phyloP scores from a whole-genome alignment of 1,284 basidiomycete species.

The Marasmius oreades region DNA sequence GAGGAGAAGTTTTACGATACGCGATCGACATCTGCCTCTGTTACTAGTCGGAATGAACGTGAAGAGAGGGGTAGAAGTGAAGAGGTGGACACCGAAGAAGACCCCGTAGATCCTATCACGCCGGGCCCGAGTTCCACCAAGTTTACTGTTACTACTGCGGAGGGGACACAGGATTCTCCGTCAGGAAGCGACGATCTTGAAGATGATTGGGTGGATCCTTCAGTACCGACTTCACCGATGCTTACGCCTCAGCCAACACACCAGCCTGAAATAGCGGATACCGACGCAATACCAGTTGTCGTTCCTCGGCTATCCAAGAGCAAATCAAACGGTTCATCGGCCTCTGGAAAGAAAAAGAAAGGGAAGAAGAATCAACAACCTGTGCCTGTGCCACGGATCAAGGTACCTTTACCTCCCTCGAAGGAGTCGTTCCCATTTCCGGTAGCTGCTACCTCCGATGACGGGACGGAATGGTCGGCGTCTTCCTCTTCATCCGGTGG shows the following conservation, averaged over 20 bases:
- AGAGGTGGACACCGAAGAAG: constrained; percentile 64
- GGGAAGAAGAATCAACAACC: constrained; percentile 34
- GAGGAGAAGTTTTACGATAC: constrained; percentile 45
- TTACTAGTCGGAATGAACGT: constrained; percentile 29
- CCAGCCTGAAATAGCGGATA: constrained; percentile 16
- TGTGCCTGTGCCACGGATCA: constrained; percentile 39
- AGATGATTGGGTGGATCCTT: constrained; percentile 64
- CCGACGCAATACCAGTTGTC: constrained; percentile 7
- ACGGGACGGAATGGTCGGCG: constrained; percentile 25
- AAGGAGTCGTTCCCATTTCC: constrained; percentile 62
- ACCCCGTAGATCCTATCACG: constrained; percentile 61
- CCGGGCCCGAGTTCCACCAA: constrained; percentile 47
- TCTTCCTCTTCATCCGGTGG: constrained; percentile 9
- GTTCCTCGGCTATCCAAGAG: constrained; percentile 18
- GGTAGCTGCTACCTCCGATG: constrained; percentile 35
- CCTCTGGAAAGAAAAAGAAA: constrained; percentile 23
- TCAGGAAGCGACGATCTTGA: constrained; percentile 48
- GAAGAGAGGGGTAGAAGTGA: constrained; percentile 35
- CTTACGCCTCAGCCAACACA: constrained; percentile 27
- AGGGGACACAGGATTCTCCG: constrained; percentile 24
- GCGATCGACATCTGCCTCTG: constrained; percentile 36
- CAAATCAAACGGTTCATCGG: constrained; percentile 27
- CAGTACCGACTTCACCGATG: constrained; percentile 31
- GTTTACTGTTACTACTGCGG: constrained; percentile 35
- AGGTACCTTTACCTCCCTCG: constrained; percentile 27